A percentile compares a stretch with the other conserved stretches of the same genome.
phyloP scores from a whole-genome alignment of 352 stramenopile genomes.

The Elongisporangium undulatum region DNA sequence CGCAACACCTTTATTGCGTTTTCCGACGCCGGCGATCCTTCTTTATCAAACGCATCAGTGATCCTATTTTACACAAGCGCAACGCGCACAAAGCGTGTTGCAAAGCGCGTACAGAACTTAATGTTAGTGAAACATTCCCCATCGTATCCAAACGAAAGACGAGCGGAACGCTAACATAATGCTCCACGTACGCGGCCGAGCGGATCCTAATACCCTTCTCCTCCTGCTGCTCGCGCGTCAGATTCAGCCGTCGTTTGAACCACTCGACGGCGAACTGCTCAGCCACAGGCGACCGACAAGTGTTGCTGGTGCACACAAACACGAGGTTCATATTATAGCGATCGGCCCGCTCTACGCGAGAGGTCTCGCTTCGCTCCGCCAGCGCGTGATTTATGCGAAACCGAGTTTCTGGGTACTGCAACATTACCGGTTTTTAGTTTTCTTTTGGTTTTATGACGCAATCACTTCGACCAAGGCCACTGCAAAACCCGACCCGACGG shows the following conservation, averaged over 20 bases:
- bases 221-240: conserved; percentile 68
- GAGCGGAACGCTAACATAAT: neutral
- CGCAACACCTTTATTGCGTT: conserved; percentile 63
- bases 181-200: conserved; percentile 53
- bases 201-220: conserved; percentile 61
- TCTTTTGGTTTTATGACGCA: too few relatives aligned
- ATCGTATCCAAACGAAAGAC: neutral
- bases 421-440: too few relatives aligned
- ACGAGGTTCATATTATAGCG: conserved; percentile 64
- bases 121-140: neutral
- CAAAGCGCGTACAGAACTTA: neutral
- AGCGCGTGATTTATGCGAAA: too few relatives aligned
- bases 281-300: conserved; percentile 70
- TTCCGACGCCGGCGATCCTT: conserved; percentile 58
- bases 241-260: conserved; percentile 60
- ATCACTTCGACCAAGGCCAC: too few relatives aligned
- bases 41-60: conserved; percentile 65
- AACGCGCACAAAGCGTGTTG: neutral
- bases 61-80: conserved; percentile 25
- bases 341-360: neutral
- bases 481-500: too few relatives aligned
- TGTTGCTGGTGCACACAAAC: conserved; percentile 87
- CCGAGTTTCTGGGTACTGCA: too few relatives aligned
- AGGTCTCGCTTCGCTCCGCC: too few relatives aligned
- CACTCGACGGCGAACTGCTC: conserved; percentile 79